Conservation (phyloP, 148 eudicot species). For the Limonium bicolor region DNA sequence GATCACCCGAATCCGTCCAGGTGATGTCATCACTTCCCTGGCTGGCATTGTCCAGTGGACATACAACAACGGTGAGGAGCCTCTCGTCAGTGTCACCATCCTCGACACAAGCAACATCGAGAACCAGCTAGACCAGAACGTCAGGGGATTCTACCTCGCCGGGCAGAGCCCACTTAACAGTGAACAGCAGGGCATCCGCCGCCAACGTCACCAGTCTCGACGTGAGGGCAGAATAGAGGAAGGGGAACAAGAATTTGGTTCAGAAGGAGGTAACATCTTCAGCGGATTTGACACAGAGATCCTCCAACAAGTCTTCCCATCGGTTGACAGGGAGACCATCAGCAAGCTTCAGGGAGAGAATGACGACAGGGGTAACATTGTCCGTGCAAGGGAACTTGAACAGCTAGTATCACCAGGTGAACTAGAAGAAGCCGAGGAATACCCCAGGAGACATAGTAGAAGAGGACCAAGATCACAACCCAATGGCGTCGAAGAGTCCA, state of each 20-base stretch:
- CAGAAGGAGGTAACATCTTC: slow-evolving; percentile 24
- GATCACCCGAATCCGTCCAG: slow-evolving; percentile 24
- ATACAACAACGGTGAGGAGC: slow-evolving; percentile 34
- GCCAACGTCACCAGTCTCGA: slow-evolving; percentile 3
- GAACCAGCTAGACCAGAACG: slow-evolving; percentile 43
- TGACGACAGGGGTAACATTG: slow-evolving; percentile 35
- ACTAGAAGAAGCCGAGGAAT: slow-evolving; percentile 14
- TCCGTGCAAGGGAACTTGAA: slow-evolving; percentile 21
- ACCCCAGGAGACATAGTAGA: background rate
- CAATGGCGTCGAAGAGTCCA: slow-evolving; percentile 28
- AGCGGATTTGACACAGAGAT: slow-evolving; percentile 25
- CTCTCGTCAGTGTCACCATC: slow-evolving; percentile 19
- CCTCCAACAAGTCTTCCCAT: slow-evolving; percentile 15
- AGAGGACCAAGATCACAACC: background rate
- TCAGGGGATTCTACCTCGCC: slow-evolving; percentile 58
- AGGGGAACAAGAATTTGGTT: background rate
- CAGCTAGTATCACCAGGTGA: slow-evolving; percentile 16
- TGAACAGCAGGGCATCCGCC: slow-evolving; percentile 12
- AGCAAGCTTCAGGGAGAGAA: slow-evolving; percentile 21
- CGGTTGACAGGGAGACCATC: slow-evolving; percentile 14
- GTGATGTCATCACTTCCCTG: slow-evolving; percentile 34
- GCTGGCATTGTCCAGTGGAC: slow-evolving; percentile 40
- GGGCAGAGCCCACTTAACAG: slow-evolving; percentile 26
- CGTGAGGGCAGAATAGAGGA: slow-evolving; percentile 1
- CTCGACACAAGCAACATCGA: slow-evolving; percentile 28